Evolutionary conservation across 2,329 filamentous ascomycete species (phyloP).

Genomic region (Grosmannia huntii): DNA sequence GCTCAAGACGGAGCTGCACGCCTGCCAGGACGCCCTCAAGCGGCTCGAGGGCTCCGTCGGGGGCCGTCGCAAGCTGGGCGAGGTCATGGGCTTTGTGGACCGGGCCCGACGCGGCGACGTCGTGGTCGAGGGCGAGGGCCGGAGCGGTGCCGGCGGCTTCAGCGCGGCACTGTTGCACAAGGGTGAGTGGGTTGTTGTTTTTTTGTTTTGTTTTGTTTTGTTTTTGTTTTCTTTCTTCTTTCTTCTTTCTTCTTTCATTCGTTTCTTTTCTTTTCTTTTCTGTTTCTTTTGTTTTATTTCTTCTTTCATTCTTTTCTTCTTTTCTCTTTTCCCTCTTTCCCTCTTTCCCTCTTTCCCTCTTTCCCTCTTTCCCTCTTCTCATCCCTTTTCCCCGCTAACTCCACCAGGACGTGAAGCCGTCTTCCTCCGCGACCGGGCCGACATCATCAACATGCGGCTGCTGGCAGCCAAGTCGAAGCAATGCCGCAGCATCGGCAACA

Average conservation of each 20-base stretch:
- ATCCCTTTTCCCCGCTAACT: conserved; percentile 15
- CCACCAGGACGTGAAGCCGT: conserved; percentile 71
- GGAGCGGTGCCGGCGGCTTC: conserved; percentile 84
- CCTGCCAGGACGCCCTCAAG: conserved; percentile 69
- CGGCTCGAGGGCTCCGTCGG: conserved; percentile 66
- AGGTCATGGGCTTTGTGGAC: conserved; percentile 86
- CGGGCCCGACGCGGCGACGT: conserved; percentile 78
- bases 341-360: neutral
- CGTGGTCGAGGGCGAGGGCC: conserved; percentile 68
- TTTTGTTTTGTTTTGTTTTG: neutral
- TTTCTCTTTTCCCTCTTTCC: conserved; percentile 10
- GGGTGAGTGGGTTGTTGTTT: conserved; percentile 48
- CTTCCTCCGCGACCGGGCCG: conserved; percentile 83
- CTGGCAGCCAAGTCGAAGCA: conserved; percentile 82
- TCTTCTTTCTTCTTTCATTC: neutral
- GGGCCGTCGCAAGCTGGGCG: conserved; percentile 70
- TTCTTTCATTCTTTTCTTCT: conserved; percentile 3
- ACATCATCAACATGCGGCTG: conserved; percentile 83
- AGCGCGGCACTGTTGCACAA: conserved; percentile 72
- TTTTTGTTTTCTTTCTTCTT: neutral
- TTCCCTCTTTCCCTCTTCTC: neutral
- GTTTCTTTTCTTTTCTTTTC: neutral
- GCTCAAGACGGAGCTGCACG: conserved; percentile 75
- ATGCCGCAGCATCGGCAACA: conserved; percentile 72
- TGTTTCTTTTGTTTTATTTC: too few species aligned